Evolutionary conservation across 2,329 filamentous ascomycete genomes (phyloP).

Genomic region (Pseudocercospora fijiensis): DNA sequence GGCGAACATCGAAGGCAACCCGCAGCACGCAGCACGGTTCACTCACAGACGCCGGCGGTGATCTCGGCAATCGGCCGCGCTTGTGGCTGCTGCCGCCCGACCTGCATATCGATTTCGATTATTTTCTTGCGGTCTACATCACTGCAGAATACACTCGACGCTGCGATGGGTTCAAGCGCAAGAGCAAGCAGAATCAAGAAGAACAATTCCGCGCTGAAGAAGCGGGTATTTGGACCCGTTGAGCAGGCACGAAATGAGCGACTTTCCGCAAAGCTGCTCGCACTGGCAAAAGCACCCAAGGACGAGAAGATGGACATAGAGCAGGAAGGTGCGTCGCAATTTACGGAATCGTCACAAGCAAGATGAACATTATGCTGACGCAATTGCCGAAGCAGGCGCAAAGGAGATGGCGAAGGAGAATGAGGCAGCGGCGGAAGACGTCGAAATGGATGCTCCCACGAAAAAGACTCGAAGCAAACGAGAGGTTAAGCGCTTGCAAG

Average conservation of each 20-base stretch:
- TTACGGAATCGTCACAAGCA: neutral
- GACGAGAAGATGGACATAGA: slow-evolving; percentile 60
- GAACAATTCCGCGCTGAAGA: slow-evolving; percentile 79
- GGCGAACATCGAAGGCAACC: neutral
- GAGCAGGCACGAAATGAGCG: slow-evolving; percentile 77
- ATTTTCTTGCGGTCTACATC: neutral
- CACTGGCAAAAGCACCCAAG: slow-evolving; percentile 74
- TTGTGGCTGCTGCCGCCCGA: neutral
- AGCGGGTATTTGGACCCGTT: slow-evolving; percentile 78
- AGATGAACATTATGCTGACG: neutral
- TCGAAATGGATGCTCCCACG: slow-evolving; percentile 40
- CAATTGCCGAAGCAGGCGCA: neutral
- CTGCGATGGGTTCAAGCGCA: slow-evolving; percentile 82
- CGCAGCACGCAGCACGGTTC: neutral
- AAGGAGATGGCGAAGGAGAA: neutral
- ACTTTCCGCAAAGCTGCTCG: slow-evolving; percentile 80
- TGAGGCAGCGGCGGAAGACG: slow-evolving; percentile 12
- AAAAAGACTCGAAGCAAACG: slow-evolving; percentile 26
- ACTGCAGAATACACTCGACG: slow-evolving; percentile 11
- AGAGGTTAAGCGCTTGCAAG: slow-evolving; percentile 26
- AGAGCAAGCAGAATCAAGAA: slow-evolving; percentile 76
- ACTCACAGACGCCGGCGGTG: neutral
- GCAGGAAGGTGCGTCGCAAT: slow-evolving; percentile 36
- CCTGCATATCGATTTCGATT: neutral
- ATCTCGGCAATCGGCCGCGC: neutral